phyloP scores from a whole-genome alignment of 495 filamentous ascomycete genomes.

The Immersiella caudata region DNA sequence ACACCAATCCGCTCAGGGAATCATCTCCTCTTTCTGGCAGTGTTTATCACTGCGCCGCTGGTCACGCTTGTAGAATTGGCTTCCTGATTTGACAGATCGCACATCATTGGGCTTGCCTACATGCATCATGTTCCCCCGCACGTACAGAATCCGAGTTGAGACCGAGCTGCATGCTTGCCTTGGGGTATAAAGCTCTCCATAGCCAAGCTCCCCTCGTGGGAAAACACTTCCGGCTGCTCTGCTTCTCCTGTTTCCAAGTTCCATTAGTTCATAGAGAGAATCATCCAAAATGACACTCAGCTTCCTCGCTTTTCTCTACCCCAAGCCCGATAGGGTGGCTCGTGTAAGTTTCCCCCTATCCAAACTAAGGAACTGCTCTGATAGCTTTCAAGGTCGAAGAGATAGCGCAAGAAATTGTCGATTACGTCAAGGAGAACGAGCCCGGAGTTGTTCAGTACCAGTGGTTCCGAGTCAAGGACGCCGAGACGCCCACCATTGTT shows the following conservation, averaged over 20 bases:
- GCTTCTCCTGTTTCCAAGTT: too few relatives aligned
- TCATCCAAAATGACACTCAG: conserved; percentile 22
- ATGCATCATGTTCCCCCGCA: not conserved
- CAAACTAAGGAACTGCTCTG: not conserved
- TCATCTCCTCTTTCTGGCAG: too few relatives aligned
- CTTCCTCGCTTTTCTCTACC: conserved; percentile 27
- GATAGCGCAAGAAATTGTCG: conserved; percentile 20
- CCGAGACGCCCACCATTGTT: conserved; percentile 26
- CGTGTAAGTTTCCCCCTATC: conserved; percentile 21
- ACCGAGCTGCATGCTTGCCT: not conserved
- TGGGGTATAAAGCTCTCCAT: not conserved
- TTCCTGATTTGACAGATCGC: not conserved
- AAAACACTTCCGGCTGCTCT: too few relatives aligned
- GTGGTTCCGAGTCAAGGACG: conserved; percentile 26
- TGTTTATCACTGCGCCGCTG: too few relatives aligned
- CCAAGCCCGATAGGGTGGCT: conserved; percentile 31
- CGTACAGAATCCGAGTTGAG: not conserved
- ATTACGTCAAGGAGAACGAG: conserved; percentile 30
- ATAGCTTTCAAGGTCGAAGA: conserved; percentile 24
- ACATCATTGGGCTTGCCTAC: not conserved
- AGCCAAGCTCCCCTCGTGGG: too few relatives aligned
- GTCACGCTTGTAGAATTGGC: too few relatives aligned
- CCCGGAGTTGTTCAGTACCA: conserved; percentile 32
- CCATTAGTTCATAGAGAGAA: not conserved
- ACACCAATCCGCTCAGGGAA: not conserved